Conservation (phyloP, 208 protist genomes). For the Trypanosoma scelopori region DNA sequence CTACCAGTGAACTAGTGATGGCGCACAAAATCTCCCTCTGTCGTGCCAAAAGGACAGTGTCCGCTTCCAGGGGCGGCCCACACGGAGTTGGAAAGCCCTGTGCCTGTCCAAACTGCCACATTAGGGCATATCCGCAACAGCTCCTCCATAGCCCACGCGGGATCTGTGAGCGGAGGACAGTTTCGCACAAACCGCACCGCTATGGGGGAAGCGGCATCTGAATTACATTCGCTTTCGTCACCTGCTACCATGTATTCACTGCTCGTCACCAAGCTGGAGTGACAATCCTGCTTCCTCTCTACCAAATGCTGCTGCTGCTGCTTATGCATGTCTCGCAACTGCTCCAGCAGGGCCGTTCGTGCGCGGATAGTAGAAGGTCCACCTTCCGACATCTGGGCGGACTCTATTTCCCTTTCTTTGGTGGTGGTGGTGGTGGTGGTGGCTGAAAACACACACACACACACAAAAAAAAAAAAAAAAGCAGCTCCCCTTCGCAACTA, state of each 20-base stretch:
- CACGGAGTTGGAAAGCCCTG: constrained; percentile 45
- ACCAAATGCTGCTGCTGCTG: constrained; percentile 4
- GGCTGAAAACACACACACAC: no score
- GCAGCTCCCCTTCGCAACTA: no score
- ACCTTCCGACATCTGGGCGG: background rate
- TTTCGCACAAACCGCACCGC: constrained; percentile 35
- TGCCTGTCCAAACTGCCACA: constrained; percentile 55
- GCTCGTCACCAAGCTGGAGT: background rate
- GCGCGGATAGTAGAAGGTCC: constrained; percentile 5
- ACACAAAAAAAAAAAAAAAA: constrained; percentile 8
- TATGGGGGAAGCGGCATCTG: background rate
- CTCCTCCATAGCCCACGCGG: constrained; percentile 87
- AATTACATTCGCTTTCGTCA: constrained; percentile 8
- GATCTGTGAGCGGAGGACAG: constrained; percentile 50
- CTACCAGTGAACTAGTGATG: background rate
- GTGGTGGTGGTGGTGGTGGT: no score
- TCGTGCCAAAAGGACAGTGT: constrained; percentile 68
- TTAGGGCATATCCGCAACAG: constrained; percentile 45
- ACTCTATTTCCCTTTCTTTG: background rate
- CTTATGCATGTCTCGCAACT: constrained; percentile 14
- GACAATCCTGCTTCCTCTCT: background rate
- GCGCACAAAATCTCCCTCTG: constrained; percentile 36
- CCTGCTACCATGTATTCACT: background rate
- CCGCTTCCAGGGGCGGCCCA: constrained; percentile 65
- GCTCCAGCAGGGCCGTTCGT: constrained; percentile 30